Evolutionary conservation across 805 yeast species (phyloP).

Genomic region (Saturnispora sanitii): DNA sequence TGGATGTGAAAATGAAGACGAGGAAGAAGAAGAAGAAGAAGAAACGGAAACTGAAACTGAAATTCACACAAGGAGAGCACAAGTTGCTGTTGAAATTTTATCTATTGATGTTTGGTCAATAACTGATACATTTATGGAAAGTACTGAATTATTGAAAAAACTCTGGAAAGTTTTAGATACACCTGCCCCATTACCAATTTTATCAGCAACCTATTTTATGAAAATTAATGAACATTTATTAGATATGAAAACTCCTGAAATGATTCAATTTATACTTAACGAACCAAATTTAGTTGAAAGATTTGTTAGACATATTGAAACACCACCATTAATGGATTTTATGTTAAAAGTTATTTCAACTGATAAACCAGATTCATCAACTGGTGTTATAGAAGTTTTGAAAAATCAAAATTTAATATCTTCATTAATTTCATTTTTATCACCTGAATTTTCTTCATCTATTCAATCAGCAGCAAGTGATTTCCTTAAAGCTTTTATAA

Average conservation of each 20-base stretch:
- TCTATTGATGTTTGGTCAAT: constrained; percentile 92
- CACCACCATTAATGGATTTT: constrained; percentile 92
- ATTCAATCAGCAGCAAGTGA: constrained; percentile 93
- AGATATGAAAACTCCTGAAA: constrained; percentile 79
- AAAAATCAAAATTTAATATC: constrained; percentile 68
- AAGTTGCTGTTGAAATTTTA: constrained; percentile 78
- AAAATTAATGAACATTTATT: constrained; percentile 83
- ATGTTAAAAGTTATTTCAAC: constrained; percentile 82
- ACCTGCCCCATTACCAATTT: constrained; percentile 57
- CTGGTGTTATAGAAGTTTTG: constrained; percentile 73
- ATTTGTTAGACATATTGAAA: constrained; percentile 77
- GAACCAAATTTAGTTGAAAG: constrained; percentile 67
- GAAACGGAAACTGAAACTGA: constrained; percentile 28
- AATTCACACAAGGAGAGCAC: constrained; percentile 36
- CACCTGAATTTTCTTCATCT: constrained; percentile 56
- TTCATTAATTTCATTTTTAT: constrained; percentile 58
- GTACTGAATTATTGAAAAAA: constrained; percentile 49
- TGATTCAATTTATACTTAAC: constrained; percentile 58
- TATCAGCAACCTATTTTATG: constrained; percentile 79
- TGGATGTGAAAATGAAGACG: constrained; percentile 15
- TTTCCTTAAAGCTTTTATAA: constrained; percentile 84
- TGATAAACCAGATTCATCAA: constrained; percentile 81
- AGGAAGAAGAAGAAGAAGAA: constrained; percentile 24
- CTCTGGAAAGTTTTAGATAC: constrained; percentile 76
- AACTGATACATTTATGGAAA: constrained; percentile 81